phyloP scores from a whole-genome alignment of 108 stramenopile species.

The Cyclotella kingstonii region DNA sequence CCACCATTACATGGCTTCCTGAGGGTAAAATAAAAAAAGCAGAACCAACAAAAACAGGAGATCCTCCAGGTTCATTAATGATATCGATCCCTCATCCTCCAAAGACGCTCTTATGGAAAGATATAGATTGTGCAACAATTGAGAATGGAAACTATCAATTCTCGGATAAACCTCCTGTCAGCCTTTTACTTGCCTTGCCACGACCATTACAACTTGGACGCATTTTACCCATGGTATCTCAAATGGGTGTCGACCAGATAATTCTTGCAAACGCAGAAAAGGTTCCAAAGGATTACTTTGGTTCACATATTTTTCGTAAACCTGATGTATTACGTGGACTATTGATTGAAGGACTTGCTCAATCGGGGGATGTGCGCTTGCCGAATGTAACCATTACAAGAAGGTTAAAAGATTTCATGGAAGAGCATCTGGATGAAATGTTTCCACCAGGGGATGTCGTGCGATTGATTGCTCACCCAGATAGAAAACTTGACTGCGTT shows the following conservation, averaged over 20 bases:
- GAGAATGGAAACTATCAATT: conserved; percentile 11
- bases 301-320: conserved; percentile 82
- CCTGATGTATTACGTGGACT: conserved; percentile 55
- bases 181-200: conserved; percentile 86
- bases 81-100: conserved; percentile 48
- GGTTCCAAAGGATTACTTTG: conserved; percentile 93
- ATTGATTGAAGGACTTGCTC: conserved; percentile 78
- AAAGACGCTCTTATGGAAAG: conserved; percentile 14
- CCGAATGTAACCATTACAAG: conserved; percentile 54
- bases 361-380: conserved; percentile 71
- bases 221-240: conserved; percentile 87
- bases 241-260: conserved; percentile 83
- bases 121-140: not conserved
- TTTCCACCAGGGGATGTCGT: conserved; percentile 66
- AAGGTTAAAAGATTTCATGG: conserved; percentile 48
- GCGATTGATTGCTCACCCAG: conserved; percentile 79
- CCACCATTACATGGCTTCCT: conserved; percentile 74
- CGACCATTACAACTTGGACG: conserved; percentile 83
- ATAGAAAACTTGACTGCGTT: conserved; percentile 31
- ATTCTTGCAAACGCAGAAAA: conserved; percentile 66
- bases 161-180: conserved; percentile 38
- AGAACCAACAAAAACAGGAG: conserved; percentile 62
- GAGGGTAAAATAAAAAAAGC: conserved; percentile 80
- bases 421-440: conserved; percentile 58
- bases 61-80: conserved; percentile 69